Percentiles rank a stretch among this genome's conserved stretches.
These are phyloP conservation scores for Pleurostoma richardsiae DNA, from an alignment of 2,329 filamentous ascomycete species.

Conservation along the genomic window DNA sequence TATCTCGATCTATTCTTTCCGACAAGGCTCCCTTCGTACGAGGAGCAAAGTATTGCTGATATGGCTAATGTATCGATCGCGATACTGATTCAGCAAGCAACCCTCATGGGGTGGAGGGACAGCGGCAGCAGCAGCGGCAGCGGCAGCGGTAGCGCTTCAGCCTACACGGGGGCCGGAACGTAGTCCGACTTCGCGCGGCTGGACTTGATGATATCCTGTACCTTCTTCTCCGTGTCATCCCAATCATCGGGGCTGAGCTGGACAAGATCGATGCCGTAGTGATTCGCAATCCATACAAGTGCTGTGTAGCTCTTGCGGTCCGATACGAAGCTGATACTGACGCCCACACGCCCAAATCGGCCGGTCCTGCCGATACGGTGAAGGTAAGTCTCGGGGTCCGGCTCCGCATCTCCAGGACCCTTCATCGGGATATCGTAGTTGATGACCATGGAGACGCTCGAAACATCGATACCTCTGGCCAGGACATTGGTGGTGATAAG, in stretches of 20 bases:
- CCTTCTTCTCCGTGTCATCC: constrained; percentile 80
- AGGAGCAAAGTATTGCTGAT: too few relatives aligned
- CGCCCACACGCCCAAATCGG: constrained; percentile 92
- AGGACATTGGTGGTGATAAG: constrained; percentile 97
- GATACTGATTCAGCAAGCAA: too few relatives aligned
- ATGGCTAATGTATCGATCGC: too few relatives aligned
- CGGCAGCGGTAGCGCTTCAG: constrained; percentile 2
- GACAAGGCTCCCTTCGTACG: too few relatives aligned
- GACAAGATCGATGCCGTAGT: constrained; percentile 77
- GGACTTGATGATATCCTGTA: constrained; percentile 77
- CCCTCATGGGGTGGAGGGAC: background rate
- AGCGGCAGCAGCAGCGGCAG: too few relatives aligned
- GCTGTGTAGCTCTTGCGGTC: constrained; percentile 77
- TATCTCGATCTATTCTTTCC: background rate
- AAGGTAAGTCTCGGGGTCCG: constrained; percentile 92
- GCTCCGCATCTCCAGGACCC: constrained; percentile 69
- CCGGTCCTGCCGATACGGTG: constrained; percentile 97
- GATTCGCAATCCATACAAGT: constrained; percentile 71
- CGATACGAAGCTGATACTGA: constrained; percentile 91
- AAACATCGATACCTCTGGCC: constrained; percentile 90
- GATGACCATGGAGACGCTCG: constrained; percentile 91
- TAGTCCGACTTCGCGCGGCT: constrained; percentile 53
- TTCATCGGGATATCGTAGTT: constrained; percentile 89
- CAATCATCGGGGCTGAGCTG: constrained; percentile 82
- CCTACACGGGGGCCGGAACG: constrained; percentile 24